Percentiles rank a stretch among this genome's conserved stretches.
Evolutionary conservation across 2,329 filamentous ascomycete species (phyloP).

Genomic region (Epichloe amarillans): DNA sequence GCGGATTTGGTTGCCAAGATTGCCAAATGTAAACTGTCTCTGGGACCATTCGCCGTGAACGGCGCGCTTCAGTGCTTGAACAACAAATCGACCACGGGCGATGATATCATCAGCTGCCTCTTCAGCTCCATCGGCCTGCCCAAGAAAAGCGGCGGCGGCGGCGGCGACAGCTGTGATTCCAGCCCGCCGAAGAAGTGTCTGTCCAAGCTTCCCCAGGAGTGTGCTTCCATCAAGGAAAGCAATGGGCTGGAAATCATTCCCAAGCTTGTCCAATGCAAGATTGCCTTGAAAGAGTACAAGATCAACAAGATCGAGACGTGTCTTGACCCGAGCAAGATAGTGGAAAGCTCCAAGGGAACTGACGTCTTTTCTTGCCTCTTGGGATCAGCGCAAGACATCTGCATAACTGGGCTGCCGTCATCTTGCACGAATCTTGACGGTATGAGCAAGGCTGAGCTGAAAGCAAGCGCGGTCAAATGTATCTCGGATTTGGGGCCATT

Average conservation of each 20-base stretch:
- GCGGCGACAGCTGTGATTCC: neutral
- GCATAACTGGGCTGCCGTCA: conserved; percentile 5
- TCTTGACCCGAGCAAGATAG: neutral
- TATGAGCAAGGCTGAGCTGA: neutral
- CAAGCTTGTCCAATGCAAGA: neutral
- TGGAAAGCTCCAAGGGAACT: neutral
- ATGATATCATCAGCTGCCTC: conserved; percentile 3
- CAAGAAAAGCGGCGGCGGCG: neutral
- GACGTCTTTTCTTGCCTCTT: conserved; percentile 5
- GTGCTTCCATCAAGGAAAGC: neutral
- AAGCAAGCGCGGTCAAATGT: neutral
- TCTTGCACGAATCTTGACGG: conserved; percentile 3
- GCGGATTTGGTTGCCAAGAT: neutral
- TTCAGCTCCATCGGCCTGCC: neutral
- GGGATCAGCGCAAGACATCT: neutral
- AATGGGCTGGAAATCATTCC: conserved; percentile 2
- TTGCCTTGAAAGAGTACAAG: conserved; percentile 1
- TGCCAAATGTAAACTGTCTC: neutral
- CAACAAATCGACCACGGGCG: neutral
- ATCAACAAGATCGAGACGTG: neutral
- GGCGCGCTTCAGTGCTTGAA: neutral
- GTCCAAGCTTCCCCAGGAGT: conserved; percentile 2
- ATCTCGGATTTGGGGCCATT: conserved; percentile 5
- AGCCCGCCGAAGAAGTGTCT: neutral
- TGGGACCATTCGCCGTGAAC: conserved; percentile 4